Percentiles rank a stretch among this genome's conserved stretches.
phyloP scores from a whole-genome alignment of 805 yeast species.

The Wickerhamomyces queroliae region DNA sequence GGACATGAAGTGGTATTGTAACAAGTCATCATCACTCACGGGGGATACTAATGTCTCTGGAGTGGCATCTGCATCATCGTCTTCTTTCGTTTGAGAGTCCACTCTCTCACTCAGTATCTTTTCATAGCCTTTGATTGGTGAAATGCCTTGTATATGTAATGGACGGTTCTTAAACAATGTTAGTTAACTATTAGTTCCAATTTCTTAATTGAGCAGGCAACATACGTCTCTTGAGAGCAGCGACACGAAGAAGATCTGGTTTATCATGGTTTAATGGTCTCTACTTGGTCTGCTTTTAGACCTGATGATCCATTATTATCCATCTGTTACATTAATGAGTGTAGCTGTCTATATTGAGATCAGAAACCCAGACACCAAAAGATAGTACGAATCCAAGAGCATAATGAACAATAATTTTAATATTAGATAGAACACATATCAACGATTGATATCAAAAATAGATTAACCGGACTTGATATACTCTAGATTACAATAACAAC shows the following conservation, averaged over 20 bases:
- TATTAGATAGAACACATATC: too few species aligned
- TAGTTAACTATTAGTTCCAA: background rate
- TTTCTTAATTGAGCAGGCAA: too few species aligned
- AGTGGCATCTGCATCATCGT: background rate
- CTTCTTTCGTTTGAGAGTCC: background rate
- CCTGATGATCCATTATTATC: background rate
- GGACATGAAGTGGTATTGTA: conserved; percentile 65
- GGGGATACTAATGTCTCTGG: conserved; percentile 1
- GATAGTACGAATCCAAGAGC: too few species aligned
- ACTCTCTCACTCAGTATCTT: conserved; percentile 6
- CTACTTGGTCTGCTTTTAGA: background rate
- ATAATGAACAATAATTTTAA: too few species aligned
- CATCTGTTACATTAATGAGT: too few species aligned
- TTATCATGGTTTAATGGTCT: background rate
- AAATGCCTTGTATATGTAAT: conserved; percentile 51
- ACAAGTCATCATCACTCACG: conserved; percentile 35
- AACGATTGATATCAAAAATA: too few species aligned
- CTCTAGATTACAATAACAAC: too few species aligned
- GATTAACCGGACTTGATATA: too few species aligned
- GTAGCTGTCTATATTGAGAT: too few species aligned
- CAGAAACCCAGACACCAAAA: too few species aligned
- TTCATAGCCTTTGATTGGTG: conserved; percentile 22
- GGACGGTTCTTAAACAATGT: conserved; percentile 38
- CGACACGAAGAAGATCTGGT: conserved; percentile 43
- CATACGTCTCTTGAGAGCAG: conserved; percentile 48